A percentile compares a stretch with the other conserved stretches of the same genome.
phyloP scores from a whole-genome alignment of 2,329 filamentous ascomycete genomes.

The Fusarium sp. region DNA sequence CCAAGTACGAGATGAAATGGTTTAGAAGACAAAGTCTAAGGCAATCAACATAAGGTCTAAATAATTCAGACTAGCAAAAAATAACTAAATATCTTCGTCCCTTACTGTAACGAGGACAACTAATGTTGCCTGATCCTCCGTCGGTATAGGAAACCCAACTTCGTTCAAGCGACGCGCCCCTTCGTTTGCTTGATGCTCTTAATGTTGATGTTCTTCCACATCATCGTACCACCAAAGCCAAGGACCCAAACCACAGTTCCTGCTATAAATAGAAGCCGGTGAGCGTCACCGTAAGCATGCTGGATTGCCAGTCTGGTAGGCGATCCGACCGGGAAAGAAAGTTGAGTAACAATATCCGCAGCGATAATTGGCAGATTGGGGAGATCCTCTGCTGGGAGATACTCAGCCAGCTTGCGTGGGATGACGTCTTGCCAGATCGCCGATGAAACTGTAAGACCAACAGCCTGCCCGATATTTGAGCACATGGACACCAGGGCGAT shows the following conservation, averaged over 20 bases:
- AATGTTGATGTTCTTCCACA: constrained; percentile 31
- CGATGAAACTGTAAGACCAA: constrained; percentile 28
- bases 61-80: background rate
- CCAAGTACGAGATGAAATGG: too few relatives aligned
- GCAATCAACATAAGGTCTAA: too few relatives aligned
- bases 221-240: constrained; percentile 9
- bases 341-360: constrained; percentile 9
- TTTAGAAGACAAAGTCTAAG: too few relatives aligned
- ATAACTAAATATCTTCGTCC: background rate
- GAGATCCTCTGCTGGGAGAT: constrained; percentile 52
- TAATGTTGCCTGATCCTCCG: background rate
- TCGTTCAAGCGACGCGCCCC: constrained; percentile 17
- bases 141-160: rapidly evolving
- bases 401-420: constrained; percentile 52
- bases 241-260: constrained; percentile 18
- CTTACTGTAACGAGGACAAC: background rate
- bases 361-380: constrained; percentile 57
- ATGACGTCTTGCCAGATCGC: constrained; percentile 49
- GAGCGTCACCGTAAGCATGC: constrained; percentile 30
- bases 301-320: constrained; percentile 29
- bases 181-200: constrained; percentile 30
- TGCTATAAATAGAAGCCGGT: constrained; percentile 20
- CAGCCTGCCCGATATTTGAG: constrained; percentile 22
- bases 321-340: constrained; percentile 23
- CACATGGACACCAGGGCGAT: constrained; percentile 29